Evolutionary conservation across 2,329 filamentous ascomycete genomes (phyloP), one percentile per base, ranked within the genome.

Genomic region (Botrytis hyacinthi): DNA sequence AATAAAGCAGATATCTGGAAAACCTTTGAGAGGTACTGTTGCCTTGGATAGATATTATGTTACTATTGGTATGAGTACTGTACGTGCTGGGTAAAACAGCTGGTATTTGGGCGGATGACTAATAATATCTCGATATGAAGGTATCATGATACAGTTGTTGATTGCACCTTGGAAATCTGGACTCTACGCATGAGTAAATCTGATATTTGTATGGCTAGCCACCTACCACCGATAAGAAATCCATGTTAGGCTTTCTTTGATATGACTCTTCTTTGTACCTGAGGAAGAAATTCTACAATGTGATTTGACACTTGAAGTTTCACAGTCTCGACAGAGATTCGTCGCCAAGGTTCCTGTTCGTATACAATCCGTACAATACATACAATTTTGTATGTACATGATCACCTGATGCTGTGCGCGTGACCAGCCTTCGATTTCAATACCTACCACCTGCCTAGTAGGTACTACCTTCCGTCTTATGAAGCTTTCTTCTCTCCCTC

Each of bases 1-100:
- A 74, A 69, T 74, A 71, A 74, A 66, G 40, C n/a, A 72, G 66
- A 70, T 61, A 73, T 63, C 62, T 1, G 7, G 26, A 54, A n/a
- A n/a, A 1, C 2, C 65, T n/a, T 44, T 1, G 61, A 57, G 61
- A 44, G 54, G 51, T 18, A 59, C 51, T 65, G 75, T 62, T 75
- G 73, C 73, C 74, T 73, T 59, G 35, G 44, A 44, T 0, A 22
- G 32, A 29, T 67, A 40, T 54, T 4, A 12, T 67, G 42, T 73
- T 29, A 14, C 37, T 66, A 26, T 66, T n/a, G 26, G 12, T 2
- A 22, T 60, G 32, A 20, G 7, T 1, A 46, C 29, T 5, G 20
- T 26, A 35, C 42, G 14, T 46, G 16, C 20, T 22, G 18, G 42
- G 40, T 29, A 32, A n/a, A 18, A 57, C 51, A 29, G 51, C 14